These are phyloP conservation scores for Erysiphe neolycopersici DNA, from an alignment of 2,329 filamentous ascomycete species.

Conservation along the genomic window DNA sequence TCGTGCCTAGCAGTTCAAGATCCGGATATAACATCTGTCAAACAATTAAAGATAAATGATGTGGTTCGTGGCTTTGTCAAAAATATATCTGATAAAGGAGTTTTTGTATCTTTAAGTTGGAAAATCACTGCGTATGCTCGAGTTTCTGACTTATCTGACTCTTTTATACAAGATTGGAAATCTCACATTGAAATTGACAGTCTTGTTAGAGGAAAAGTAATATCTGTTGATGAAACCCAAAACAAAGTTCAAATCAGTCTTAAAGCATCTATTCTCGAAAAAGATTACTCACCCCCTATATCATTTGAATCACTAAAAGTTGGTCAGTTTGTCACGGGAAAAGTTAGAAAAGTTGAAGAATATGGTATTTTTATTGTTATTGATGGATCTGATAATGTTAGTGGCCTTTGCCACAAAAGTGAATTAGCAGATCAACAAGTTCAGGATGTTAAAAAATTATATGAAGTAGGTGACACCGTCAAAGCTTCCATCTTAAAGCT, in stretches of 20 bases:
- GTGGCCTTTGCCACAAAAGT: slow-evolving; percentile 74
- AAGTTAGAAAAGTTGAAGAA: slow-evolving; percentile 76
- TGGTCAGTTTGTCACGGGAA: slow-evolving; percentile 67
- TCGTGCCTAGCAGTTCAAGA: slow-evolving; percentile 62
- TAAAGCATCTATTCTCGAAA: slow-evolving; percentile 61
- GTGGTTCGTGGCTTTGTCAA: slow-evolving; percentile 79
- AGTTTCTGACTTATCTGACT: slow-evolving; percentile 70
- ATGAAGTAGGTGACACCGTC: slow-evolving; percentile 72
- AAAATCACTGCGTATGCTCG: slow-evolving; percentile 60
- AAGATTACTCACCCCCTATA: slow-evolving; percentile 47
- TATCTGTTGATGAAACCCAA: slow-evolving; percentile 37
- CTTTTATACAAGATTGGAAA: slow-evolving; percentile 90
- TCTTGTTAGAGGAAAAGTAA: slow-evolving; percentile 66
- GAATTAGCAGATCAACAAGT: slow-evolving; percentile 72
- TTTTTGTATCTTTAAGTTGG: slow-evolving; percentile 66
- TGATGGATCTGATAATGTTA: slow-evolving; percentile 66
- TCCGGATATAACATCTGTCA: slow-evolving; percentile 42
- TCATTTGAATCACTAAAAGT: slow-evolving; percentile 50
- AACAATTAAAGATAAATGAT: slow-evolving; percentile 51
- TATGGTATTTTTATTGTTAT: slow-evolving; percentile 88
- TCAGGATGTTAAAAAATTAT: slow-evolving; percentile 66
- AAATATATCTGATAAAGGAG: slow-evolving; percentile 63
- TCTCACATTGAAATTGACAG: slow-evolving; percentile 67
- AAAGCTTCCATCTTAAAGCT: slow-evolving; percentile 73
- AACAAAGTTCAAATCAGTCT: slow-evolving; percentile 64